A percentile compares a stretch with the other conserved stretches of the same genome.
Evolutionary conservation across 306 rosid genomes (phyloP).

Genomic region (Clitoria ternatea): DNA sequence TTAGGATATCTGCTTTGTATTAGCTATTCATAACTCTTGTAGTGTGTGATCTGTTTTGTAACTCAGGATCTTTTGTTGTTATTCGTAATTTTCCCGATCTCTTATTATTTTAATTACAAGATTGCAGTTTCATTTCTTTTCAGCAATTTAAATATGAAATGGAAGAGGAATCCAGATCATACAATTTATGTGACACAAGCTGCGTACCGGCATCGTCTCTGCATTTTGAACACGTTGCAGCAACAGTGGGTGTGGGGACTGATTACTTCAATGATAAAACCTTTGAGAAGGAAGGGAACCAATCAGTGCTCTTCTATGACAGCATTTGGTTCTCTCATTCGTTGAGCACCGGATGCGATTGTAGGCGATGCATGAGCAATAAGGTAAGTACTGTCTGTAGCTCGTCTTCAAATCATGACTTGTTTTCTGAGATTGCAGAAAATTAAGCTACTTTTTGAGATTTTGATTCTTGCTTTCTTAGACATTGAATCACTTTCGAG

Average conservation of each 20-base stretch:
- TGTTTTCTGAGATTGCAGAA: not conserved
- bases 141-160: slow-evolving; percentile 9
- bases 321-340: slow-evolving; percentile 3
- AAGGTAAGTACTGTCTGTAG: slow-evolving; percentile 8
- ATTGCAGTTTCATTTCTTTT: not conserved
- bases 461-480: not conserved
- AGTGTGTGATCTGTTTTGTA: not conserved
- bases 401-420: not conserved
- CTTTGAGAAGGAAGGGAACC: not conserved
- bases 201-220: slow-evolving; percentile 1
- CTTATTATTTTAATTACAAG: not conserved
- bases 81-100: not conserved
- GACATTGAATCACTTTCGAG: not conserved
- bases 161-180: slow-evolving; percentile 12
- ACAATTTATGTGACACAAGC: not conserved
- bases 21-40: not conserved
- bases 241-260: not conserved
- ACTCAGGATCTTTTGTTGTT: slow-evolving; percentile 4
- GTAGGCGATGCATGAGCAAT: not conserved
- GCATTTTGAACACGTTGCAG: slow-evolving; percentile 32
- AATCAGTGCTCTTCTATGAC: not conserved
- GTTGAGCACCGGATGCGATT: not conserved
- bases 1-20: not conserved
- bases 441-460: slow-evolving; percentile 1
- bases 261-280: slow-evolving; percentile 3